Evolutionary conservation across 2,329 filamentous ascomycete genomes (phyloP).

Genomic region (Didymella segeticola): DNA sequence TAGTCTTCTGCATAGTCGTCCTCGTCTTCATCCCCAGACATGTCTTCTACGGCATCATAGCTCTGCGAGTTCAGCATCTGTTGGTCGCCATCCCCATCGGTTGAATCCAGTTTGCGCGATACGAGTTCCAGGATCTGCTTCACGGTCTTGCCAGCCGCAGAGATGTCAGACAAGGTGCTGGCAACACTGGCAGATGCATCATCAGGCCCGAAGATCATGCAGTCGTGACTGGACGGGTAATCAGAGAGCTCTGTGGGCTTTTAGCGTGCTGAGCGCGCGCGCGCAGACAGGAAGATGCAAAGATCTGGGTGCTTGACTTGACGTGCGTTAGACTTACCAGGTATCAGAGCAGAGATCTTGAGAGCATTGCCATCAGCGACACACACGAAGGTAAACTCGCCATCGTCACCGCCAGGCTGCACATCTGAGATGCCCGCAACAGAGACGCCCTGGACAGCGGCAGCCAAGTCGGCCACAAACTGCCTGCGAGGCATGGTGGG

Average conservation of each 20-base stretch:
- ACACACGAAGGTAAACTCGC: slow-evolving; percentile 69
- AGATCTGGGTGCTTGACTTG: too few relatives aligned
- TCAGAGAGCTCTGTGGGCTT: slow-evolving; percentile 59
- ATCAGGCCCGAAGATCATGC: slow-evolving; percentile 62
- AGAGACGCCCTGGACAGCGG: slow-evolving; percentile 46
- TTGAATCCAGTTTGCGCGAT: slow-evolving; percentile 44
- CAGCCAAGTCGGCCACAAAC: slow-evolving; percentile 66
- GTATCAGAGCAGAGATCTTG: slow-evolving; percentile 49
- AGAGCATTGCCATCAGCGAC: slow-evolving; percentile 38
- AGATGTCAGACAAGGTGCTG: slow-evolving; percentile 53
- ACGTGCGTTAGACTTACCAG: slow-evolving; percentile 26
- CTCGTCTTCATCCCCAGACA: slow-evolving; percentile 47
- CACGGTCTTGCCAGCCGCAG: slow-evolving; percentile 56
- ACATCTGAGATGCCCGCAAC: slow-evolving; percentile 63
- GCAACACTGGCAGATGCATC: slow-evolving; percentile 53
- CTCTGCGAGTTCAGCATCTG: slow-evolving; percentile 51
- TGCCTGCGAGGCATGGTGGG: slow-evolving; percentile 68
- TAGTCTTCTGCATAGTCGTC: slow-evolving; percentile 39
- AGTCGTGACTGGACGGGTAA: slow-evolving; percentile 66
- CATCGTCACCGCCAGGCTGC: slow-evolving; percentile 71
- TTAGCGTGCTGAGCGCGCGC: neutral
- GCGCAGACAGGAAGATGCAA: too few relatives aligned
- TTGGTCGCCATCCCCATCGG: slow-evolving; percentile 51
- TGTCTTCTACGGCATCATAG: slow-evolving; percentile 38
- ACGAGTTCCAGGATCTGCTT: slow-evolving; percentile 58